These are phyloP conservation scores for Xylaria sp. DNA, from an alignment of 2,329 filamentous ascomycete species.

Conservation along the genomic window DNA sequence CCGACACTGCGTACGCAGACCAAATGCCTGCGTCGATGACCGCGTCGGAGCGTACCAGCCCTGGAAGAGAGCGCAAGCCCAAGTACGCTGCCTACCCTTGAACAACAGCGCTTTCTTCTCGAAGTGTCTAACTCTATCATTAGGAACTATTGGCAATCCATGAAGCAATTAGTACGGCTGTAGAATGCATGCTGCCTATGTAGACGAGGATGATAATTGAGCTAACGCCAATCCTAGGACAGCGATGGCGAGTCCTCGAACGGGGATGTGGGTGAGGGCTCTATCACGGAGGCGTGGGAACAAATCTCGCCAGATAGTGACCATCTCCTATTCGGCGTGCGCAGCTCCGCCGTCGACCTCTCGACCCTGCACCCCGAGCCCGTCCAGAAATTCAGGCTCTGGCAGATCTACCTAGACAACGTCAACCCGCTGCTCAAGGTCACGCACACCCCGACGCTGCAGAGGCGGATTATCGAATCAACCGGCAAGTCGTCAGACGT, in stretches of 20 bases:
- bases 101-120: no score
- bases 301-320: slow-evolving; percentile 46
- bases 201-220: slow-evolving; percentile 18
- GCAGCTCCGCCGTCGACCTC: slow-evolving; percentile 45
- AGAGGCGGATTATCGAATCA: no score
- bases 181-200: background rate
- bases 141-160: slow-evolving; percentile 46
- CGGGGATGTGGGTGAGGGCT: slow-evolving; percentile 39
- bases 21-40: no score
- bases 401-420: slow-evolving; percentile 62
- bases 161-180: slow-evolving; percentile 45
- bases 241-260: slow-evolving; percentile 37
- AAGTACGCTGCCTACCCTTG: no score
- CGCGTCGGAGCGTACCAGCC: no score
- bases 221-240: slow-evolving; percentile 19
- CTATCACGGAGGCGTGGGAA: slow-evolving; percentile 50
- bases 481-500: no score
- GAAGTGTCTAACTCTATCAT: slow-evolving; percentile 25
- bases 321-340: slow-evolving; percentile 56
- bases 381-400: slow-evolving; percentile 51
- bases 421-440: slow-evolving; percentile 63
- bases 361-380: slow-evolving; percentile 53
- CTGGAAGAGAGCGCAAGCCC: no score
- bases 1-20: no score
- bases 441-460: slow-evolving; percentile 59